Base-by-base conservation (phyloP, 352 stramenopile genomes). In the Phytophthora sansomeana region DNA sequence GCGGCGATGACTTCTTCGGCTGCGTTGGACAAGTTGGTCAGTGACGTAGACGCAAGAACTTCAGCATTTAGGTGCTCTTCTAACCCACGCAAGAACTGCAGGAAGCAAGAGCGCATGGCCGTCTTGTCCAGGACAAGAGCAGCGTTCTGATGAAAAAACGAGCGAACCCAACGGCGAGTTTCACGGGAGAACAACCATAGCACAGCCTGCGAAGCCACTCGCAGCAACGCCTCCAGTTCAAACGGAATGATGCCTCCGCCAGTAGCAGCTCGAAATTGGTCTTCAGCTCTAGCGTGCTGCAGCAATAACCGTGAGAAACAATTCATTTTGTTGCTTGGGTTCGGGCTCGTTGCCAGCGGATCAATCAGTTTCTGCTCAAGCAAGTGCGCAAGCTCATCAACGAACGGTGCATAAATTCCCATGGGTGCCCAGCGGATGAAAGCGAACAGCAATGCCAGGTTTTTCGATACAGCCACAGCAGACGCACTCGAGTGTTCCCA, bases 1-100 rank as follows among this genome's bases (percentile, higher is more conserved):
- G 71, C 78, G 8, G 78, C 77, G 51, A 89, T 88, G 30, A 90
- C 82, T 44, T 92, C 78, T 43, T 90, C 83, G 1, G 83, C 78
- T 21, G 80, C 70, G 16, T 84, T 80, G 8, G 63, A 56, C n/a
- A 90, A 56, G 21, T 47, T 83, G 11, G 53, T 38, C 6, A 92
- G 58, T 6, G 63, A 33, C 10, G 79, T 87, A 35, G 52, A 35
- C 1, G 54, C 64, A 35, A 92, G 73, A 26, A 92, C 79, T 55
- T 84, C 44, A 29, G 68, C 53, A 56, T 88, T 73, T 46, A 92
- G 49, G 14, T 61, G 75, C 30, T 76, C 67, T 32, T 92, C 77
- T 5, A 83, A 35, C 36, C 86, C 66, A 6, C 36, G 58, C 5
- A 90, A 35, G 33, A 79, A 87, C 26, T 66, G 33, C 1, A 89